Evolutionary conservation across 2,329 filamentous ascomycete species (phyloP), one percentile per base, ranked within the genome.

Genomic region (Fusarium tanahbumbuense): DNA sequence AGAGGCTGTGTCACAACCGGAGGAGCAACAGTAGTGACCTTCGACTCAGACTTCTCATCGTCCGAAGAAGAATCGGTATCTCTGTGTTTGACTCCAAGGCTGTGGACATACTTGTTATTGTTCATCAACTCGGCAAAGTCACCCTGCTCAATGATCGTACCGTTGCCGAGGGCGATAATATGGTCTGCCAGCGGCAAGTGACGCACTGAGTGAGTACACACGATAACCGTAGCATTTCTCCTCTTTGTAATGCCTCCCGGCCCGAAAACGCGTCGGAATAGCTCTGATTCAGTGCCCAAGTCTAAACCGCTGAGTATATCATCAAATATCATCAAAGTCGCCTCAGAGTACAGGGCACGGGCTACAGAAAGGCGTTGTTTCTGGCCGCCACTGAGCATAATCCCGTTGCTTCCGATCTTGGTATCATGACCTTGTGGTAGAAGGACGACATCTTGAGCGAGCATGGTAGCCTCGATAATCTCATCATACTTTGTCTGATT

Each of bases 241-340:
- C 70, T 74, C 20, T 78, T 77, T 5, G 85, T 72, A 3, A 87
- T 56, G 0, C 85, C 83, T 0, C 73, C 61, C 1, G 75, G 58
- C 0, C 83, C 81, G 37, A 87, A 80, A 0, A 86, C 76, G 2
- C 79, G 79, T 3, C 78, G 70, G 60, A 86, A 83, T 5, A 87
- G 75, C 8, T 79, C 72, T 2, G 78, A 72, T 52, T 83, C 81
- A 0, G 85, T 87, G 5, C 81, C 74, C 4, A 79, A 75, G 62
- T 86, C 84, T 0, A 85, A 70, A 0, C 80, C 83, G 28, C 82
- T 82, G 10, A 86, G 77, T 0, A 79, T 72, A 34, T 86, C 84
- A 61, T 86, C 84, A 8, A 86, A 72, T 2, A 87, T 65, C 37
- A 84, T 65, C 30, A 85, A 71, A 15, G 82, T 69, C 0, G 76